A percentile compares a stretch with the other conserved stretches of the same genome.
Conservation (phyloP, 1,139 yeast genomes). For the Debaryomycetaceae sp. region DNA sequence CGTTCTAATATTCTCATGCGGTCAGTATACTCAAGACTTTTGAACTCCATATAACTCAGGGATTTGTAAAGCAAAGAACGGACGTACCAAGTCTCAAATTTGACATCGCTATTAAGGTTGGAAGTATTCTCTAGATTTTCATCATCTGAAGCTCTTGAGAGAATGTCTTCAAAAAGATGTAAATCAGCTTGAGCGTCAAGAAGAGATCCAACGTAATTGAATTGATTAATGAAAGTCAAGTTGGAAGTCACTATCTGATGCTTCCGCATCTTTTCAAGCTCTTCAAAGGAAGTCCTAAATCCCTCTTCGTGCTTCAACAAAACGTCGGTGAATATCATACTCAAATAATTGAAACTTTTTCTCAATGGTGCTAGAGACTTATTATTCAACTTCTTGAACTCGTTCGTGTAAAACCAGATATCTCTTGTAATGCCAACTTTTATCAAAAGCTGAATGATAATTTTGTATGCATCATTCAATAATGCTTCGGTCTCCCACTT, state of each 20-base stretch:
- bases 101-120: neutral
- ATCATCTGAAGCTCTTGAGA: neutral
- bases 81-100: conserved; percentile 3
- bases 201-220: neutral
- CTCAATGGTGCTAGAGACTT: conserved; percentile 23
- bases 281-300: neutral
- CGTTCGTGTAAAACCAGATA: conserved; percentile 46
- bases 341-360: conserved; percentile 22
- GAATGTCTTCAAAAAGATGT: neutral
- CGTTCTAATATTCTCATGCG: conserved; percentile 1
- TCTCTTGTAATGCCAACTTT: conserved; percentile 55
- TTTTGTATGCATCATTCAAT: conserved; percentile 32
- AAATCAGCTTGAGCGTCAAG: neutral
- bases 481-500: conserved; percentile 33
- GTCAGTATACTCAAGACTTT: neutral
- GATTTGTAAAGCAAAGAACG: conserved; percentile 1
- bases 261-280: neutral
- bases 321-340: conserved; percentile 13
- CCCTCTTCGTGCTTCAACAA: conserved; percentile 11
- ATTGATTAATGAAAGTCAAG: neutral
- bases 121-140: neutral
- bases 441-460: conserved; percentile 32
- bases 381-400: conserved; percentile 36
- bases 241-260: neutral
- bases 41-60: neutral